phyloP scores from a whole-genome alignment of 768 basidiomycete species.

The Naematelia encephala region DNA sequence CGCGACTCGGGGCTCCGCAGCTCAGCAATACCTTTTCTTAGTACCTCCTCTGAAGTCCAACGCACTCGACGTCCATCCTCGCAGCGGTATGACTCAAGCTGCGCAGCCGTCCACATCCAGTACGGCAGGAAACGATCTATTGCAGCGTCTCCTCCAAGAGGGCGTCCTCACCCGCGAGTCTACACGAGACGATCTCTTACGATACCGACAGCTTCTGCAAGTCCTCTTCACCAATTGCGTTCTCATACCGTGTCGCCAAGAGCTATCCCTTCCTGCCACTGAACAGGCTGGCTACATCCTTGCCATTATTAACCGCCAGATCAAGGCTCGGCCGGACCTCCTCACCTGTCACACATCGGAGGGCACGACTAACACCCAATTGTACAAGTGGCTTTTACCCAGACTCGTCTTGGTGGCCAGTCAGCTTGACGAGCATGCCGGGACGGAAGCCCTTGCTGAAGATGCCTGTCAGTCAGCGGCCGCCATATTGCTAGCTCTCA shows the following conservation, averaged over 20 bases:
- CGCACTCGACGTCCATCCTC: not conserved
- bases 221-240: slow-evolving; percentile 39
- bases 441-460: slow-evolving; percentile 8
- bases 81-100: not conserved
- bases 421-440: not conserved
- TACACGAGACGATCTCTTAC: slow-evolving; percentile 12
- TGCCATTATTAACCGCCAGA: slow-evolving; percentile 28
- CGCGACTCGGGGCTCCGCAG: not conserved
- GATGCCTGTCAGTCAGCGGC: slow-evolving; percentile 16
- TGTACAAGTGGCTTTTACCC: slow-evolving; percentile 44
- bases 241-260: slow-evolving; percentile 10
- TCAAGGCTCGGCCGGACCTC: slow-evolving; percentile 27
- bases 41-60: too few species aligned
- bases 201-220: slow-evolving; percentile 31
- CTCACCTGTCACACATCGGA: slow-evolving; percentile 5
- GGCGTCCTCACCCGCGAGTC: not conserved
- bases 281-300: slow-evolving; percentile 27
- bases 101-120: not conserved
- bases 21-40: too few species aligned
- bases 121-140: not conserved
- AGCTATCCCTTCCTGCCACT: not conserved
- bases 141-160: not conserved
- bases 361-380: slow-evolving; percentile 14
- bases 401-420: slow-evolving; percentile 23
- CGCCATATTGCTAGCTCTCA: slow-evolving; percentile 9